Evolutionary conservation across 2,329 filamentous ascomycete genomes (phyloP).

Genomic region (Onygenales sp.): DNA sequence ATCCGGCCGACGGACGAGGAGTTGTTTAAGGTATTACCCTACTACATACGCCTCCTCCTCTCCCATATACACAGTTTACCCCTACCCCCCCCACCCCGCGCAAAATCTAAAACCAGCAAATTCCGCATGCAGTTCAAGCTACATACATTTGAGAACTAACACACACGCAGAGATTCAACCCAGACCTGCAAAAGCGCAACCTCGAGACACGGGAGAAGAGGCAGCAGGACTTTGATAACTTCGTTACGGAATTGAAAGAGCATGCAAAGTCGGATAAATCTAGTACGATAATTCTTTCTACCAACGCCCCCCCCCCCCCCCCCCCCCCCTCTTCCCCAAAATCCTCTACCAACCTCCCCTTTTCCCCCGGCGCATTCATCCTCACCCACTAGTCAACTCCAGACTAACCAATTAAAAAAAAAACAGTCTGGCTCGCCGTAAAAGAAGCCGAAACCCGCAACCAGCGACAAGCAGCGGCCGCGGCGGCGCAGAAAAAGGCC

Average conservation of each 20-base stretch:
- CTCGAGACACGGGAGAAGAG: slow-evolving; percentile 67
- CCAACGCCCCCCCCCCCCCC: background rate
- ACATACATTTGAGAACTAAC: background rate
- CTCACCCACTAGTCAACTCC: background rate
- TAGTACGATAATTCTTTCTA: slow-evolving; percentile 45
- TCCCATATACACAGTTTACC: background rate
- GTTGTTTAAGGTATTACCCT: slow-evolving; percentile 54
- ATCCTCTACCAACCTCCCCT: background rate
- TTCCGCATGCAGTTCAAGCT: background rate
- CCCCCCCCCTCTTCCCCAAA: background rate
- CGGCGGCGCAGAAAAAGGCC: slow-evolving; percentile 13
- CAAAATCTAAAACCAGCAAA: background rate
- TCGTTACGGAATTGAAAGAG: slow-evolving; percentile 73
- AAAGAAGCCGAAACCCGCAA: slow-evolving; percentile 28
- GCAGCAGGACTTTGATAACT: slow-evolving; percentile 82
- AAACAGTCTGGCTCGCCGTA: slow-evolving; percentile 26
- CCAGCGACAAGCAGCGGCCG: slow-evolving; percentile 15
- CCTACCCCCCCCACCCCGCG: background rate
- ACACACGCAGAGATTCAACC: slow-evolving; percentile 63
- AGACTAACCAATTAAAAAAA: background rate
- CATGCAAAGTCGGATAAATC: slow-evolving; percentile 86
- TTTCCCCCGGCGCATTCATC: background rate
- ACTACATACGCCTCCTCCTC: background rate
- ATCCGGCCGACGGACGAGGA: slow-evolving; percentile 74
- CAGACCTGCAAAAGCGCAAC: slow-evolving; percentile 81